phyloP scores from a whole-genome alignment of 1,284 basidiomycete genomes.

The Ganoderma leucocontextum region DNA sequence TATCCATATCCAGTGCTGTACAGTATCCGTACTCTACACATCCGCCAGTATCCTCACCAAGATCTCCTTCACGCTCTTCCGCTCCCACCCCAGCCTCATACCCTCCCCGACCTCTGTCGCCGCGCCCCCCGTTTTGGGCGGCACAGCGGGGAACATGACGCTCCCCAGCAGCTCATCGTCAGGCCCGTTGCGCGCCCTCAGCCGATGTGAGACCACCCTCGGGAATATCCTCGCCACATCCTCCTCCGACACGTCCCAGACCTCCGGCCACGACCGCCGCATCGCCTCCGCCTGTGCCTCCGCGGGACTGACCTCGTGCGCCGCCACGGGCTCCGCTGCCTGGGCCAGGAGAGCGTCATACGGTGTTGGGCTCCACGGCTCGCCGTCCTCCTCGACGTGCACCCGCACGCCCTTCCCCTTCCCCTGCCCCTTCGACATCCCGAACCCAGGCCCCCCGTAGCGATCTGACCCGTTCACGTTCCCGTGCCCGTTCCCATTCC shows the following conservation, averaged over 20 bases:
- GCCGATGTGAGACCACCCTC: constrained; percentile 72
- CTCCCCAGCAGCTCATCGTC: constrained; percentile 73
- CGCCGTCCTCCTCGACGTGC: constrained; percentile 16
- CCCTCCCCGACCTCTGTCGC: constrained; percentile 15
- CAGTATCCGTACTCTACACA: constrained; percentile 45
- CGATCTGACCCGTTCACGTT: constrained; percentile 9
- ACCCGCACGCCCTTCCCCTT: constrained; percentile 14
- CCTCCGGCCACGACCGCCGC: constrained; percentile 30
- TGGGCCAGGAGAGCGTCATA: constrained; percentile 12
- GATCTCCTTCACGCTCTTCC: constrained; percentile 65
- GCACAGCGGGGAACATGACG: constrained; percentile 53
- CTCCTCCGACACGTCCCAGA: constrained; percentile 72
- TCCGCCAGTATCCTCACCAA: constrained; percentile 62
- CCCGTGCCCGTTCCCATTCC: neutral
- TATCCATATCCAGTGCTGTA: neutral
- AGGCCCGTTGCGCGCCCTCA: constrained; percentile 71
- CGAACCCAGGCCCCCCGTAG: neutral
- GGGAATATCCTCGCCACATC: constrained; percentile 76
- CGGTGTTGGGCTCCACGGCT: constrained; percentile 14
- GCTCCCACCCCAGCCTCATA: constrained; percentile 36
- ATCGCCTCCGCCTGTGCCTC: constrained; percentile 22
- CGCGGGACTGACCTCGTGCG: constrained; percentile 11
- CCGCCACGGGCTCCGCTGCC: neutral
- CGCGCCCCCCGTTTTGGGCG: neutral
- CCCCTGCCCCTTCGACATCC: neutral